These are phyloP conservation scores for Corrigiola litoralis DNA, from an alignment of 179 eudicot genomes.

Conservation along the genomic window DNA sequence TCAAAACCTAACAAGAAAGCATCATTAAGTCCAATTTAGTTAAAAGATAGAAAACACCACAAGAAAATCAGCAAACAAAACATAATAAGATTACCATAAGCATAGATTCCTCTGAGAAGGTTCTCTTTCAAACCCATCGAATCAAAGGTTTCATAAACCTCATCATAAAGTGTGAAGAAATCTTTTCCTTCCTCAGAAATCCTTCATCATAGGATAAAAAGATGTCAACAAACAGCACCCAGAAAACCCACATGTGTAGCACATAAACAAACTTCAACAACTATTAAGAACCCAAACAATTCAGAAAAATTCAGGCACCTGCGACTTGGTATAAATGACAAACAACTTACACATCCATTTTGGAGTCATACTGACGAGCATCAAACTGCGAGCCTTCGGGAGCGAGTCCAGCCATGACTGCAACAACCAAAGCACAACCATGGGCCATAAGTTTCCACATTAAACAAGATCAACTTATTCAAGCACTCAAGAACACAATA, in stretches of 20 bases:
- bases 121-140: constrained; percentile 66
- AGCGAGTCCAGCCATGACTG: constrained; percentile 28
- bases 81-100: constrained; percentile 46
- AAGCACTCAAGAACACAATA: background rate
- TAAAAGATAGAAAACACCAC: background rate
- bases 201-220: constrained; percentile 17
- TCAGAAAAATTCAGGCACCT: background rate
- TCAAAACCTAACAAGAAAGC: constrained; percentile 45
- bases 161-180: constrained; percentile 61
- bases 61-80: background rate
- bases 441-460: background rate
- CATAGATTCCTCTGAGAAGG: constrained; percentile 77
- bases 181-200: constrained; percentile 53
- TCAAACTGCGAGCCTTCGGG: constrained; percentile 32
- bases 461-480: background rate
- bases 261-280: no score
- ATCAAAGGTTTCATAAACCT: constrained; percentile 70
- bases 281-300: background rate
- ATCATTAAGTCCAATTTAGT: background rate
- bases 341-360: constrained; percentile 26
- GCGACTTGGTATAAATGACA: background rate
- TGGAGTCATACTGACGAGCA: constrained; percentile 26
- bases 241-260: background rate
- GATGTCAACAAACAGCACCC: background rate
- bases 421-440: background rate